phyloP scores from a whole-genome alignment of 2,329 filamentous ascomycete genomes.

The Chrysoporthe puriensis region DNA sequence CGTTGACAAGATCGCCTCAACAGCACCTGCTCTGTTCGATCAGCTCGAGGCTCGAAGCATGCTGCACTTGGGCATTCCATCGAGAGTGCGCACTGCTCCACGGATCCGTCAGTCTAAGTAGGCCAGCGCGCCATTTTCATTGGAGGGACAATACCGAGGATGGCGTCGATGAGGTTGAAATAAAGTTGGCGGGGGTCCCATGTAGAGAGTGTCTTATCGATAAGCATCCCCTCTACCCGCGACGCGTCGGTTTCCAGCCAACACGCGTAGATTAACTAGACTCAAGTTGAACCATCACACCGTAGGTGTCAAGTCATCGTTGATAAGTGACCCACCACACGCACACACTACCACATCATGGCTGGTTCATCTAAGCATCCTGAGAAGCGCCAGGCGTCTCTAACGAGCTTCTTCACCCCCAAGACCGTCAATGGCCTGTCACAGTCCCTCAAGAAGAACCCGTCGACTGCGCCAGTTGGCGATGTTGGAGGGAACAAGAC shows the following conservation, averaged over 20 bases:
- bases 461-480: constrained; percentile 27
- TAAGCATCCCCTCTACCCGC: background rate
- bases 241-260: constrained; percentile 16
- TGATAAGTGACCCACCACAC: background rate
- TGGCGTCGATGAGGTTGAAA: constrained; percentile 10
- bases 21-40: background rate
- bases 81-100: too few relatives aligned
- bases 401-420: constrained; percentile 83
- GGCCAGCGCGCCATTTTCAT: background rate
- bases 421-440: constrained; percentile 54
- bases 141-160: background rate
- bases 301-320: background rate
- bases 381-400: constrained; percentile 74
- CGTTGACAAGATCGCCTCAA: background rate
- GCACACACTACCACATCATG: constrained; percentile 35
- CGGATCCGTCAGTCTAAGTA: too few relatives aligned
- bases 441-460: constrained; percentile 26
- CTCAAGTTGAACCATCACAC: background rate
- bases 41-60: background rate
- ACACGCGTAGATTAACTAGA: constrained; percentile 15
- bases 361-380: constrained; percentile 44
- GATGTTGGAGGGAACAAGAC: constrained; percentile 5
- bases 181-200: background rate
- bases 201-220: constrained; percentile 14
- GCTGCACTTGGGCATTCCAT: background rate